Conservation (phyloP, 805 yeast species). For the Candida chilensis region DNA sequence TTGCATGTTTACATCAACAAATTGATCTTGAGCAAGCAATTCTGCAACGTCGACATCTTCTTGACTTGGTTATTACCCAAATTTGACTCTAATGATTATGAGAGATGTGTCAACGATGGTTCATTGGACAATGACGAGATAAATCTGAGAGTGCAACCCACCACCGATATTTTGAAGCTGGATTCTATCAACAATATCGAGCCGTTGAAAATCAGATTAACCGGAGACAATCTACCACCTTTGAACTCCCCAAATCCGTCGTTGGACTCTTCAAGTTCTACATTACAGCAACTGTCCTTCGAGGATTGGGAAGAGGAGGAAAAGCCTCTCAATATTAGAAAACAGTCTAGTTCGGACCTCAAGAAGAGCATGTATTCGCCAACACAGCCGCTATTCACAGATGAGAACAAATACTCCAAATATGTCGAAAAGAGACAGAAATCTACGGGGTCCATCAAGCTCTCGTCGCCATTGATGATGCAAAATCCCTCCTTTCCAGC, state of each 20-base stretch:
- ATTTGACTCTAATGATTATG: conserved; percentile 20
- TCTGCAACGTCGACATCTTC: conserved; percentile 13
- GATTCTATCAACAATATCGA: conserved; percentile 7
- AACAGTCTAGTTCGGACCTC: conserved; percentile 3
- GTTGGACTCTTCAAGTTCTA: background rate
- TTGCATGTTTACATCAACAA: conserved; percentile 28
- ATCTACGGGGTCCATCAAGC: too few species aligned
- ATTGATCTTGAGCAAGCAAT: conserved; percentile 17
- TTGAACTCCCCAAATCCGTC: conserved; percentile 2
- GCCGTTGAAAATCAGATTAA: conserved; percentile 1
- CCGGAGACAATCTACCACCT: conserved; percentile 4
- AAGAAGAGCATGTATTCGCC: conserved; percentile 5
- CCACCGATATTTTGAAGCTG: conserved; percentile 1
- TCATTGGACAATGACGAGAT: conserved; percentile 12
- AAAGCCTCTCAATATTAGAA: conserved; percentile 2
- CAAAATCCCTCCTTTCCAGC: too few species aligned
- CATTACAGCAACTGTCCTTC: background rate
- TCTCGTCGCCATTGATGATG: too few species aligned
- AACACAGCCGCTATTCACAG: conserved; percentile 2
- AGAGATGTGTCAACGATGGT: conserved; percentile 5
- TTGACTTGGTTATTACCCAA: conserved; percentile 16
- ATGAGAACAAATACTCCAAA: conserved; percentile 2
- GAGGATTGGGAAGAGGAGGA: background rate
- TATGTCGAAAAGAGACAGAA: conserved; percentile 3
- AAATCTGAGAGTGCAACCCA: conserved; percentile 10